Conservation (phyloP, 805 yeast species). For the Saturnispora sekii region DNA sequence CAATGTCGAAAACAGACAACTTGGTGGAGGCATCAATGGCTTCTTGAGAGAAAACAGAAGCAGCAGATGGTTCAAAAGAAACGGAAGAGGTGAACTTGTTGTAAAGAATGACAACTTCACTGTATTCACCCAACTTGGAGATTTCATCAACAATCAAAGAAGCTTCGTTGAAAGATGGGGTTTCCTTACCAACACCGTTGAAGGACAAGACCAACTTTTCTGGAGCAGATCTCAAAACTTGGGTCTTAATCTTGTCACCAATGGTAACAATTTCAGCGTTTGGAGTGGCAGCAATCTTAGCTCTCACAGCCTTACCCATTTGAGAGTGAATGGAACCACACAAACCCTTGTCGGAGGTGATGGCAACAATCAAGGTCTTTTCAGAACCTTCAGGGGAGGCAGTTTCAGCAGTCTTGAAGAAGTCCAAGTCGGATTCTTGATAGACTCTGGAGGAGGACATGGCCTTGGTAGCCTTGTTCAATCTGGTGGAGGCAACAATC, state of each 20-base stretch:
- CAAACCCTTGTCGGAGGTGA: slow-evolving; percentile 95
- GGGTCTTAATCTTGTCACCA: slow-evolving; percentile 92
- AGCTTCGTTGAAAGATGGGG: slow-evolving; percentile 89
- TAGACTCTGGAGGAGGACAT: slow-evolving; percentile 82
- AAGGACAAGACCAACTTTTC: slow-evolving; percentile 63
- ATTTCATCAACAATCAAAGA: slow-evolving; percentile 84
- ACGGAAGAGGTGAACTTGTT: slow-evolving; percentile 84
- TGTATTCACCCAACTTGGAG: slow-evolving; percentile 56
- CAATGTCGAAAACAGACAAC: slow-evolving; percentile 72
- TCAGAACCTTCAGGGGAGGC: slow-evolving; percentile 34
- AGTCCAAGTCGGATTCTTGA: slow-evolving; percentile 69
- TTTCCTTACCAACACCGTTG: slow-evolving; percentile 92
- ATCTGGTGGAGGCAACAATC: slow-evolving; percentile 96
- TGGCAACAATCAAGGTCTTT: slow-evolving; percentile 73
- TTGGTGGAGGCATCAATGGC: slow-evolving; percentile 80
- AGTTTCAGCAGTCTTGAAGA: slow-evolving; percentile 76
- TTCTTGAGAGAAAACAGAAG: slow-evolving; percentile 56
- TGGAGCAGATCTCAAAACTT: slow-evolving; percentile 74
- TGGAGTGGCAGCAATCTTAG: slow-evolving; percentile 49
- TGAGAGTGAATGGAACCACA: slow-evolving; percentile 98
- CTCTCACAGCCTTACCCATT: slow-evolving; percentile 80
- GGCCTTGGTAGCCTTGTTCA: slow-evolving; percentile 91
- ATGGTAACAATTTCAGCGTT: slow-evolving; percentile 73
- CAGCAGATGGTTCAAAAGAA: slow-evolving; percentile 74
- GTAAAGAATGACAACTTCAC: slow-evolving; percentile 70